Evolutionary conservation across 306 rosid genomes (phyloP).

Genomic region (Cicer arietinum): DNA sequence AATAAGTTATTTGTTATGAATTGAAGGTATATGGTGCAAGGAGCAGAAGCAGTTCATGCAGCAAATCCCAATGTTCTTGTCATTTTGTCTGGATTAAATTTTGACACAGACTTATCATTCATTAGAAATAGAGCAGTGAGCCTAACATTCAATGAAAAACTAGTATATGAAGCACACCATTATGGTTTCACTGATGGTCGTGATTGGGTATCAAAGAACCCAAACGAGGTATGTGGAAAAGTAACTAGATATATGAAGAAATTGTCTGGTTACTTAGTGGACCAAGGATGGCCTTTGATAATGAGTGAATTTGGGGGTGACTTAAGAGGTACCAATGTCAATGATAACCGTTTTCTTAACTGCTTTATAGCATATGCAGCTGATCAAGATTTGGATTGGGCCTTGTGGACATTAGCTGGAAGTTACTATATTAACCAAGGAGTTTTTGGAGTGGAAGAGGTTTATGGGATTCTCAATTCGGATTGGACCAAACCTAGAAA

Average conservation of each 20-base stretch:
- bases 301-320: conserved; percentile 86
- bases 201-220: conserved; percentile 71
- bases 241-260: conserved; percentile 55
- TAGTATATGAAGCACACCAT: conserved; percentile 84
- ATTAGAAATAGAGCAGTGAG: conserved; percentile 51
- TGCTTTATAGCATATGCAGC: conserved; percentile 75
- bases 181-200: conserved; percentile 71
- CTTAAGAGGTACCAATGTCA: conserved; percentile 72
- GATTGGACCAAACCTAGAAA: conserved; percentile 67
- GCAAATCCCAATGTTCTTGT: conserved; percentile 82
- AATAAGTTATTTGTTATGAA: neutral
- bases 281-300: conserved; percentile 79
- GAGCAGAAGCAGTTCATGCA: conserved; percentile 89
- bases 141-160: conserved; percentile 63
- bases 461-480: conserved; percentile 64
- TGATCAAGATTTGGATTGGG: conserved; percentile 80
- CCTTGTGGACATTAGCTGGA: conserved; percentile 84
- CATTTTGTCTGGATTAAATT: conserved; percentile 77
- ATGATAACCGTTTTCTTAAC: conserved; percentile 81
- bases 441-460: conserved; percentile 71
- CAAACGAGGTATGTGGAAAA: conserved; percentile 85
- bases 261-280: conserved; percentile 62
- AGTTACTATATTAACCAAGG: conserved; percentile 80
- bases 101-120: conserved; percentile 72
- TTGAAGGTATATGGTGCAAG: conserved; percentile 80